A percentile compares a stretch with the other conserved stretches of the same genome.
These are phyloP conservation scores for Nannochloropsis salina DNA, from an alignment of 108 stramenopile species.

Conservation along the genomic window DNA sequence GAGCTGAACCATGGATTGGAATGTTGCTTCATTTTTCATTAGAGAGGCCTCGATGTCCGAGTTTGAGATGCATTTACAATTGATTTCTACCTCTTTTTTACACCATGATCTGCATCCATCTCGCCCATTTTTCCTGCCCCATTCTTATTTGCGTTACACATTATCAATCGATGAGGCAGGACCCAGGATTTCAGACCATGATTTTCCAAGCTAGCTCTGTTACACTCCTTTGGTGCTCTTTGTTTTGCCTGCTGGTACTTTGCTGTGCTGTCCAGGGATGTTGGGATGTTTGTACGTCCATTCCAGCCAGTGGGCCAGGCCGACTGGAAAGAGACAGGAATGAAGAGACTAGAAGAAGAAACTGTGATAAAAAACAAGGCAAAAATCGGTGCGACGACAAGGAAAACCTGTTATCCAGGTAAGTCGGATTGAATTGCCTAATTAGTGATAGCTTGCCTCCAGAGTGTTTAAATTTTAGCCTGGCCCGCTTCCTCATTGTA, in stretches of 20 bases:
- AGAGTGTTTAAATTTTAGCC: neutral
- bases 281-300: neutral
- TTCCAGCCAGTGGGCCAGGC: no score
- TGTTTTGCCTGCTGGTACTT: neutral
- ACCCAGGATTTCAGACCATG: neutral
- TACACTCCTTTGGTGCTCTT: constrained; percentile 2
- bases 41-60: no score
- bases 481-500: neutral
- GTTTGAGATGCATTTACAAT: no score
- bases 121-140: no score
- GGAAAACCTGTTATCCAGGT: neutral
- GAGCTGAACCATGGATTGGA: no score
- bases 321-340: neutral
- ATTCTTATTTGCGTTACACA: no score
- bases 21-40: no score
- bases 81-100: no score
- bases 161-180: no score
- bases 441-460: no score
- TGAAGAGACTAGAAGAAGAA: neutral
- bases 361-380: neutral
- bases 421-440: neutral
- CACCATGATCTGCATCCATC: no score
- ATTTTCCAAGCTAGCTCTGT: neutral
- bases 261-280: neutral
- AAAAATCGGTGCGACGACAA: neutral